phyloP scores from a whole-genome alignment of 768 basidiomycete species.

The Gymnopilus junonius region DNA sequence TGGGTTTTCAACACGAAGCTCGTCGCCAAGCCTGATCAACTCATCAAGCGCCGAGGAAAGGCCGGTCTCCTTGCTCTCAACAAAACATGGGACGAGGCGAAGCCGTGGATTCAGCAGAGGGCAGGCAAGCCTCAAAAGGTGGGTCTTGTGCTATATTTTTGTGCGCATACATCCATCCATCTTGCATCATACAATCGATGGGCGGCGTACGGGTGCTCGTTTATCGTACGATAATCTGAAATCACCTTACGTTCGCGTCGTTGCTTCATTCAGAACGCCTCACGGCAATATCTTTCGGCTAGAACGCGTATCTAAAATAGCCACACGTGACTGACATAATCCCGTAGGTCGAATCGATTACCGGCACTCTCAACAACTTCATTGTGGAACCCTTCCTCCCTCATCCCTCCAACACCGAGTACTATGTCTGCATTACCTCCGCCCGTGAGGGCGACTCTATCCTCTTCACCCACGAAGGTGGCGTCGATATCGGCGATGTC shows the following conservation, averaged over 20 bases:
- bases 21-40: slow-evolving; percentile 96
- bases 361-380: slow-evolving; percentile 96
- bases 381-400: slow-evolving; percentile 99
- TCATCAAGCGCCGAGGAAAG: slow-evolving; percentile 99
- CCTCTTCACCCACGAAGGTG: slow-evolving; percentile 98
- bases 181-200: slow-evolving; percentile 9
- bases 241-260: slow-evolving; percentile 3
- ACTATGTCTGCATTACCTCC: slow-evolving; percentile 98
- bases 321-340: slow-evolving; percentile 26
- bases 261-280: slow-evolving; percentile 3
- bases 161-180: slow-evolving; percentile 18
- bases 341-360: slow-evolving; percentile 84
- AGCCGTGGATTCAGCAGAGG: slow-evolving; percentile 82
- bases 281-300: background rate
- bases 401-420: slow-evolving; percentile 91
- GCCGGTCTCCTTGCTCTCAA: slow-evolving; percentile 94
- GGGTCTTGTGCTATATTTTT: slow-evolving; percentile 32
- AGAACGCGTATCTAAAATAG: slow-evolving; percentile 21
- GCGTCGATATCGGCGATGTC: slow-evolving; percentile 98
- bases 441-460: slow-evolving; percentile 93
- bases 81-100: slow-evolving; percentile 89
- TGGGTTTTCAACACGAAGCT: slow-evolving; percentile 89
- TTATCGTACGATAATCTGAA: slow-evolving; percentile 17
- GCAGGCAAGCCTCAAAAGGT: slow-evolving; percentile 95
- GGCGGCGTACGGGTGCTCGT: slow-evolving; percentile 21